Percentiles rank a stretch among this genome's conserved stretches.
phyloP scores from a whole-genome alignment of 106 monocot genomes.

The Dactylorhiza incarnata region DNA sequence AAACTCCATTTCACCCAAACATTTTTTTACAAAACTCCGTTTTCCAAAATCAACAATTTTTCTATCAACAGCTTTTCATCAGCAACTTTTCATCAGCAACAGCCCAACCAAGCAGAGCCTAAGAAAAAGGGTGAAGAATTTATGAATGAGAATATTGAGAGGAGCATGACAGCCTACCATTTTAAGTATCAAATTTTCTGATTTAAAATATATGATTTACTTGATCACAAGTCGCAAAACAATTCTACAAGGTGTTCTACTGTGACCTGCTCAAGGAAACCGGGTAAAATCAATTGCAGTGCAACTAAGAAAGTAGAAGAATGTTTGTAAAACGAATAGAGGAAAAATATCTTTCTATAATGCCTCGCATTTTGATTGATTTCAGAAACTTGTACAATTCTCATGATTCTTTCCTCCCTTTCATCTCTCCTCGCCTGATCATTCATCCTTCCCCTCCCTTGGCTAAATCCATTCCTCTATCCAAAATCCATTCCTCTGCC shows the following conservation, averaged over 20 bases:
- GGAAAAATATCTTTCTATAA: background rate
- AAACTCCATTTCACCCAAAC: too few relatives aligned
- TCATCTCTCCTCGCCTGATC: constrained; percentile 46
- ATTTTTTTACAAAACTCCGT: too few relatives aligned
- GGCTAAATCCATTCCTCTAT: constrained; percentile 53
- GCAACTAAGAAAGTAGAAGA: background rate
- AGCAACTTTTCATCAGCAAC: too few relatives aligned
- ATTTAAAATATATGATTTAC: too few relatives aligned
- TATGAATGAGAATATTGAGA: too few relatives aligned
- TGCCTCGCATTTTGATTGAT: constrained; percentile 50
- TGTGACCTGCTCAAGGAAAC: constrained; percentile 29
- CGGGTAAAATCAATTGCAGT: background rate
- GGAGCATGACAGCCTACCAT: too few relatives aligned
- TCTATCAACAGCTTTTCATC: too few relatives aligned
- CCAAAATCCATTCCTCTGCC: background rate
- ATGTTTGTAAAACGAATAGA: background rate
- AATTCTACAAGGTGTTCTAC: constrained; percentile 52
- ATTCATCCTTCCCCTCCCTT: constrained; percentile 50
- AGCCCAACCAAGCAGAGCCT: too few relatives aligned
- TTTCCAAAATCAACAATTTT: too few relatives aligned
- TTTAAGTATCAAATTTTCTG: too few relatives aligned
- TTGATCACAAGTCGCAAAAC: constrained; percentile 40
- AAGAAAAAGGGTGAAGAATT: too few relatives aligned
- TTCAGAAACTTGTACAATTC: constrained; percentile 79
- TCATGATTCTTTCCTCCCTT: constrained; percentile 51